These are phyloP conservation scores for Sarocladium strictum DNA, from an alignment of 2,329 filamentous ascomycete genomes.

Conservation along the genomic window DNA sequence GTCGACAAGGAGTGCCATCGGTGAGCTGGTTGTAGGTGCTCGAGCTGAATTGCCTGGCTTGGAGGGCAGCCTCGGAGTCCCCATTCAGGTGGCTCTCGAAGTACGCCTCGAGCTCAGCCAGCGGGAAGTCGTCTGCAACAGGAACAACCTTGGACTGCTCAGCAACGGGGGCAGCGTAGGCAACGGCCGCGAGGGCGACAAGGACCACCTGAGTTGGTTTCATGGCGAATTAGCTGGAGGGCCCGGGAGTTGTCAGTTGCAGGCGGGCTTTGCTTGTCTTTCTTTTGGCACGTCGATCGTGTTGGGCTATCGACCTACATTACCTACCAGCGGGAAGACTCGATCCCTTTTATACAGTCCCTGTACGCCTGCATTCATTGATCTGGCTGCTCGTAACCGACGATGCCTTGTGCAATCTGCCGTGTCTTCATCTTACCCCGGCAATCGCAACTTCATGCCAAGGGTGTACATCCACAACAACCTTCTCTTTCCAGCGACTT, in stretches of 20 bases:
- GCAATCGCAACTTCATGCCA: neutral
- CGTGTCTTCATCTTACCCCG: neutral
- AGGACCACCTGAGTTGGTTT: conserved; percentile 8
- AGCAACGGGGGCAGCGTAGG: conserved; percentile 8
- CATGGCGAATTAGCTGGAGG: conserved; percentile 6
- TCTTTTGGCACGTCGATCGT: neutral
- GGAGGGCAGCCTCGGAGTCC: neutral
- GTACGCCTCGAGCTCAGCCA: conserved; percentile 9
- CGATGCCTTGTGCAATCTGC: neutral
- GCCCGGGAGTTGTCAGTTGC: too few species aligned
- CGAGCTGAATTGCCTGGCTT: conserved; percentile 7
- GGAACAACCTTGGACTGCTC: neutral
- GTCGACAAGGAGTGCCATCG: conserved; percentile 9
- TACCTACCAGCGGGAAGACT: too few species aligned
- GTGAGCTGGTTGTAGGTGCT: conserved; percentile 10
- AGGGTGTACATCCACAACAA: neutral
- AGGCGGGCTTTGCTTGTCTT: neutral
- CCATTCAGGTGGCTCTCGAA: conserved; percentile 6
- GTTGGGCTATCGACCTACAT: neutral
- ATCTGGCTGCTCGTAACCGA: too few species aligned
- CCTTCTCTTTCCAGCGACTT: conserved; percentile 3
- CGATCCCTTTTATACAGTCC: too few species aligned
- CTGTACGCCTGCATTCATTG: too few species aligned
- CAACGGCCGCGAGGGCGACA: conserved; percentile 5
- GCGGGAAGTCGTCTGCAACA: conserved; percentile 9